A percentile compares a stretch with the other conserved stretches of the same genome.
phyloP scores from a whole-genome alignment of 108 stramenopile species.

The Skeletonema menzelii region DNA sequence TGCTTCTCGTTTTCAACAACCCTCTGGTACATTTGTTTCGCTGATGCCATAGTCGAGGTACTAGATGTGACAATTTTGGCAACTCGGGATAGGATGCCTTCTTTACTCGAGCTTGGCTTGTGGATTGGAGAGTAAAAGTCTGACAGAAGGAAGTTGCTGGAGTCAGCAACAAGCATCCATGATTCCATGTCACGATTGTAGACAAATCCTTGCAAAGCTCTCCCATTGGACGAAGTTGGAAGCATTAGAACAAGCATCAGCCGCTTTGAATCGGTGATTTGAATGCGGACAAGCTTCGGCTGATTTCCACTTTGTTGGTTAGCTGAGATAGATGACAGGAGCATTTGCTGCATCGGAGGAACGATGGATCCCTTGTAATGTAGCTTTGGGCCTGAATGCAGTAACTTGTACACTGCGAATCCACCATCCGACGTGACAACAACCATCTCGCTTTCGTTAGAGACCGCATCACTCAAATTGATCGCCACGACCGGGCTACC shows the following conservation, averaged over 20 bases:
- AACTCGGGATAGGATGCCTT: conserved; percentile 60
- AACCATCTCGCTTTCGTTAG: conserved; percentile 44
- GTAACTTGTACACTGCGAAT: conserved; percentile 63
- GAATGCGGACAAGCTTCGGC: conserved; percentile 68
- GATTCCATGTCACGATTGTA: conserved; percentile 68
- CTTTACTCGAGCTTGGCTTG: conserved; percentile 1
- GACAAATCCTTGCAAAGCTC: conserved; percentile 76
- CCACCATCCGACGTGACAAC: conserved; percentile 72
- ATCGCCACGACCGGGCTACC: conserved; percentile 64
- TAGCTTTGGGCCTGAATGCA: conserved; percentile 38
- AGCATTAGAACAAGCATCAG: conserved; percentile 67
- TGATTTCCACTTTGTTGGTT: conserved; percentile 26
- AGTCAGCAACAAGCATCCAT: conserved; percentile 83
- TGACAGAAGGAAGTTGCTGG: conserved; percentile 75
- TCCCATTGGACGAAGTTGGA: conserved; percentile 36
- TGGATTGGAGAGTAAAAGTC: conserved; percentile 72
- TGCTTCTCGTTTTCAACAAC: conserved; percentile 29
- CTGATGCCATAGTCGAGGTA: conserved; percentile 39
- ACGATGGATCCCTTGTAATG: conserved; percentile 73
- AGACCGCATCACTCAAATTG: background rate
- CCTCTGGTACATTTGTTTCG: conserved; percentile 39
- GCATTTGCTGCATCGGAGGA: conserved; percentile 83
- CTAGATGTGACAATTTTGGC: conserved; percentile 67
- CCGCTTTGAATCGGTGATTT: conserved; percentile 64
- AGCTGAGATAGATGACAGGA: conserved; percentile 31